phyloP scores from a whole-genome alignment of 192 early-diverging fungal species.

The Podochytrium sp. region DNA sequence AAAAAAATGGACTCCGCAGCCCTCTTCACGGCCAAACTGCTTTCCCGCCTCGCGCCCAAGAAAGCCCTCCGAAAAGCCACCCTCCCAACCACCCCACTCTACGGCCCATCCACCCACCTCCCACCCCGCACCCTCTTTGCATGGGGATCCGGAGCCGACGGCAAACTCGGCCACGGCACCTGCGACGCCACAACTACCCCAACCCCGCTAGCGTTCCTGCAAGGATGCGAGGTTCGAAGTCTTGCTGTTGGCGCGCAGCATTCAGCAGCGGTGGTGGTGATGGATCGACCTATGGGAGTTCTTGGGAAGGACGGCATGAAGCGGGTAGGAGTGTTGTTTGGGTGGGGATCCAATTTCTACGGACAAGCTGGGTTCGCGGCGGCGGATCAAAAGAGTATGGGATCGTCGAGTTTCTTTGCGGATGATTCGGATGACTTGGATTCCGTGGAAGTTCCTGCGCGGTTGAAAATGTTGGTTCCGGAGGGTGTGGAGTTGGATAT shows the following conservation, averaged over 20 bases:
- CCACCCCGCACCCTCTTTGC: no score
- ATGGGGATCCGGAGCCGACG: slow-evolving; percentile 22
- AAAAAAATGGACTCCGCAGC: no score
- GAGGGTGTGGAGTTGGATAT: slow-evolving; percentile 4
- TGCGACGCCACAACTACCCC: not conserved
- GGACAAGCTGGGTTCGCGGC: slow-evolving; percentile 32
- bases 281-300: not conserved
- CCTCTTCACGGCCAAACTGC: no score
- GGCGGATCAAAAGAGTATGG: slow-evolving; percentile 19
- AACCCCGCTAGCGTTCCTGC: not conserved
- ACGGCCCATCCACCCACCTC: no score
- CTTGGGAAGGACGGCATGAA: not conserved
- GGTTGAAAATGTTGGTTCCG: not conserved
- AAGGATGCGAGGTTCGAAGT: not conserved
- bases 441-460: slow-evolving; percentile 28
- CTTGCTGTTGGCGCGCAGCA: slow-evolving; percentile 21
- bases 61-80: no score
- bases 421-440: slow-evolving; percentile 37
- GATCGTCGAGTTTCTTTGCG: slow-evolving; percentile 12
- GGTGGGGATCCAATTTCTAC: slow-evolving; percentile 50
- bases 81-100: no score
- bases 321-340: slow-evolving; percentile 31
- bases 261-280: slow-evolving; percentile 10
- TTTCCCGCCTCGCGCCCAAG: no score
- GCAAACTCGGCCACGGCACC: slow-evolving; percentile 38